Evolutionary conservation across 2,329 filamentous ascomycete species (phyloP).

Genomic region (Amylocarpus encephaloides): DNA sequence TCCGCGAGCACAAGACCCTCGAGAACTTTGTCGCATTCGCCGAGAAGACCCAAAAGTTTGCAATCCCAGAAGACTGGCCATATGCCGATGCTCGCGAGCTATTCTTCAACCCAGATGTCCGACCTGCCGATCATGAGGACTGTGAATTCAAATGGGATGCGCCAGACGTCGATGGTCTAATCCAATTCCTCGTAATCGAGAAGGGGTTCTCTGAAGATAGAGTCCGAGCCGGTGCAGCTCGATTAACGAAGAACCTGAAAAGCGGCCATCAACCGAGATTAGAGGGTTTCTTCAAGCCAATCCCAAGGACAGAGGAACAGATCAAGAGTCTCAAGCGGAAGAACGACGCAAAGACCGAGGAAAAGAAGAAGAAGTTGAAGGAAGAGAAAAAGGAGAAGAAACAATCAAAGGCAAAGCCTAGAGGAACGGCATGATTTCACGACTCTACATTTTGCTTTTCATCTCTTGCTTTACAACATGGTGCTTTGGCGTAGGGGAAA

Average conservation of each 20-base stretch:
- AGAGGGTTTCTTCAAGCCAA: slow-evolving; percentile 93
- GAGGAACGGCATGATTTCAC: slow-evolving; percentile 33
- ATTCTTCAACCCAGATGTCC: slow-evolving; percentile 88
- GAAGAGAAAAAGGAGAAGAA: slow-evolving; percentile 94
- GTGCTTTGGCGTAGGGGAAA: no score
- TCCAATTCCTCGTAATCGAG: slow-evolving; percentile 84
- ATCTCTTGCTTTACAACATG: neutral
- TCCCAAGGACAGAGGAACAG: slow-evolving; percentile 82
- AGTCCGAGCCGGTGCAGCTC: slow-evolving; percentile 70
- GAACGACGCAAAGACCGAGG: slow-evolving; percentile 83
- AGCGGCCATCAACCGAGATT: slow-evolving; percentile 82
- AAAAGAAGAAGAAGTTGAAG: slow-evolving; percentile 94
- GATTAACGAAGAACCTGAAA: slow-evolving; percentile 86
- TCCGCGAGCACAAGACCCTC: slow-evolving; percentile 82
- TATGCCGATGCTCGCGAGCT: slow-evolving; percentile 85
- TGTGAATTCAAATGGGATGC: slow-evolving; percentile 98
- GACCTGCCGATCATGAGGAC: slow-evolving; percentile 70
- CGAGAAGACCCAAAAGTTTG: slow-evolving; percentile 71
- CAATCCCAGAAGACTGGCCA: slow-evolving; percentile 93
- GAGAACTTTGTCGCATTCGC: slow-evolving; percentile 82
- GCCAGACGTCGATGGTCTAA: slow-evolving; percentile 81
- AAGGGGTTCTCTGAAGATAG: slow-evolving; percentile 97
- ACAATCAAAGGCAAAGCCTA: slow-evolving; percentile 79
- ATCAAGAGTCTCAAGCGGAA: slow-evolving; percentile 85
- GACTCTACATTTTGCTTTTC: neutral